Percentiles rank a stretch among this genome's conserved stretches.
Conservation (phyloP, 2,329 filamentous ascomycete genomes). For the Colletotrichum echinochloae region DNA sequence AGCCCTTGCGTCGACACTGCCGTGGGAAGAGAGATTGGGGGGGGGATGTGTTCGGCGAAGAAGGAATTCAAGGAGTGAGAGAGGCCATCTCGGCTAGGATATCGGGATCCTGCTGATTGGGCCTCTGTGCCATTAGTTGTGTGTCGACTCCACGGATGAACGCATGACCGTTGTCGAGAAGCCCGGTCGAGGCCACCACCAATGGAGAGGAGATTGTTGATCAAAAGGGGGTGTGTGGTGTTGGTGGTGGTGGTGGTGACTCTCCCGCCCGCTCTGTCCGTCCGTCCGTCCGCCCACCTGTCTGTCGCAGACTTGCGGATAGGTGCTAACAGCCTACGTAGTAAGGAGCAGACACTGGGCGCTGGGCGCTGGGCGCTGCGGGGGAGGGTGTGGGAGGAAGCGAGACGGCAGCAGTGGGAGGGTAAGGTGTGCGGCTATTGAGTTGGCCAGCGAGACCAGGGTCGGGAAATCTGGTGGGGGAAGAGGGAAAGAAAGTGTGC, state of each 20-base stretch:
- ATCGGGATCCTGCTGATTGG: constrained; percentile 55
- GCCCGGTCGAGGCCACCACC: constrained; percentile 31
- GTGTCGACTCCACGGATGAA: constrained; percentile 61
- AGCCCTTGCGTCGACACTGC: constrained; percentile 17
- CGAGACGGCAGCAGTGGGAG: constrained; percentile 31
- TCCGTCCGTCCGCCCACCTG: constrained; percentile 10
- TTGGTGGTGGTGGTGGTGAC: background rate
- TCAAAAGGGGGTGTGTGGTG: constrained; percentile 26
- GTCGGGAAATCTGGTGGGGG: constrained; percentile 33
- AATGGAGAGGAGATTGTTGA: constrained; percentile 39
- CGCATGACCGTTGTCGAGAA: constrained; percentile 63
- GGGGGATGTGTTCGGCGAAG: constrained; percentile 42
- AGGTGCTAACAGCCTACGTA: background rate
- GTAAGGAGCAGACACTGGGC: background rate
- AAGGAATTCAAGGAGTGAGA: constrained; percentile 47
- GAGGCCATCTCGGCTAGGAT: constrained; percentile 55
- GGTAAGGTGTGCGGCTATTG: constrained; percentile 30
- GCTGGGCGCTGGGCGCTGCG: background rate
- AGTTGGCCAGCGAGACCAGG: constrained; percentile 31
- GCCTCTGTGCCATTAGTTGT: constrained; percentile 58
- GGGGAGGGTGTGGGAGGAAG: constrained; percentile 18
- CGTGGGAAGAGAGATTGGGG: constrained; percentile 1
- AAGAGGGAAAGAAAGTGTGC: background rate
- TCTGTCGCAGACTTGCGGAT: constrained; percentile 1
- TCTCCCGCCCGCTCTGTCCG: background rate